A percentile compares a stretch with the other conserved stretches of the same genome.
phyloP scores from a whole-genome alignment of 2,329 filamentous ascomycete genomes.

The Scytalidium sp. region DNA sequence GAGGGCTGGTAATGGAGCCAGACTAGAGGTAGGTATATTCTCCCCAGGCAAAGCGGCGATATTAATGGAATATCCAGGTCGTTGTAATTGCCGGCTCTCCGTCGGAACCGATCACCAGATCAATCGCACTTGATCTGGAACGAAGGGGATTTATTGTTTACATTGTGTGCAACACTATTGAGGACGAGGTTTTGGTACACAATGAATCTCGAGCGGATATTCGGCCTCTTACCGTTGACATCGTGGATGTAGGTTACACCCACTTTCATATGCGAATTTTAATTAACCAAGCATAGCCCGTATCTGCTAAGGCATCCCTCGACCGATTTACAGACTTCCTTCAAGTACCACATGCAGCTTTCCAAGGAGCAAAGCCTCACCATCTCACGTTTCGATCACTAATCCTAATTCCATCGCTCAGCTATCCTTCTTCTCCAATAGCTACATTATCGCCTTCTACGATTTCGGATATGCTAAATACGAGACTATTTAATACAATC shows the following conservation, averaged over 20 bases:
- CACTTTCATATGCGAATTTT: slow-evolving; percentile 4
- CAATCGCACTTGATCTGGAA: slow-evolving; percentile 82
- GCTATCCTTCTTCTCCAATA: slow-evolving; percentile 79
- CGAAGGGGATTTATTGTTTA: slow-evolving; percentile 91
- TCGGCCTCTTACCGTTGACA: slow-evolving; percentile 76
- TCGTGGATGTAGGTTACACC: slow-evolving; percentile 65
- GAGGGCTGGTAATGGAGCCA: slow-evolving; percentile 76
- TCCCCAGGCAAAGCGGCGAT: not conserved
- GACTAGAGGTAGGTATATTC: slow-evolving; percentile 57
- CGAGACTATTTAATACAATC: slow-evolving; percentile 85
- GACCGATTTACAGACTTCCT: slow-evolving; percentile 71
- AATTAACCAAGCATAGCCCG: slow-evolving; percentile 48
- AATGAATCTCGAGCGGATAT: slow-evolving; percentile 78
- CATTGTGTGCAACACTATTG: slow-evolving; percentile 77
- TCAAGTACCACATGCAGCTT: slow-evolving; percentile 70
- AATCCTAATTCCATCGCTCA: slow-evolving; percentile 76
- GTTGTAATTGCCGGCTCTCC: slow-evolving; percentile 86
- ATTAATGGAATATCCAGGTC: slow-evolving; percentile 43
- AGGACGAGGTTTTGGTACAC: slow-evolving; percentile 79
- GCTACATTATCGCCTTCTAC: slow-evolving; percentile 79
- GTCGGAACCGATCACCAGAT: slow-evolving; percentile 77
- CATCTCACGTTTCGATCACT: slow-evolving; percentile 74
- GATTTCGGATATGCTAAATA: slow-evolving; percentile 89
- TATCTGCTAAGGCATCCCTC: slow-evolving; percentile 65
- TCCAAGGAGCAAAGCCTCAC: slow-evolving; percentile 72